Conservation (phyloP, 768 basidiomycete genomes). For the Sutorius australiensis region DNA sequence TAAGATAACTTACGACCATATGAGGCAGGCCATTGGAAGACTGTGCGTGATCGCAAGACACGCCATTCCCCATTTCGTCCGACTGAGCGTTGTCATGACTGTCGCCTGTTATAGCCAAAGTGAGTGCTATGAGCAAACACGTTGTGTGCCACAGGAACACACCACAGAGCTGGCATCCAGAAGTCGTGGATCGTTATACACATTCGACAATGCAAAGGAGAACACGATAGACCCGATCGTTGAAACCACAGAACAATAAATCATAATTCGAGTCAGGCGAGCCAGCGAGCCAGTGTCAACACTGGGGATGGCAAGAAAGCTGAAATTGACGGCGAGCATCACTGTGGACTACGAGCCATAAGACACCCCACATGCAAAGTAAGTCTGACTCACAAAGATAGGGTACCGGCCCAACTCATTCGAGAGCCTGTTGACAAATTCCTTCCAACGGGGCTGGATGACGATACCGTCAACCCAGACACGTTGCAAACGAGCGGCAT, state of each 20-base stretch:
- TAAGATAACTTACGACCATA: too few species aligned
- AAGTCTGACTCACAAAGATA: constrained; percentile 3
- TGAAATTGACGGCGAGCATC: constrained; percentile 15
- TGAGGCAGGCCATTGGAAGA: too few species aligned
- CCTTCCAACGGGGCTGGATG: constrained; percentile 13
- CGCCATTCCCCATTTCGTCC: not conserved
- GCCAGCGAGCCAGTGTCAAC: not conserved
- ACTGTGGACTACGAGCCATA: constrained; percentile 12
- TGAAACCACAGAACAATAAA: constrained; percentile 12
- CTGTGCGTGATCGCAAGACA: too few species aligned
- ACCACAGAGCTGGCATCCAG: constrained; percentile 4
- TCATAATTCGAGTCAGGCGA: not conserved
- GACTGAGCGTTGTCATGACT: constrained; percentile 2
- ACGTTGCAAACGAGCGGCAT: constrained; percentile 12
- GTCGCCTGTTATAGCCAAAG: not conserved
- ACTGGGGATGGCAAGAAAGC: constrained; percentile 13
- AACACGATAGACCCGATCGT: constrained; percentile 15
- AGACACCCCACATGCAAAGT: not conserved
- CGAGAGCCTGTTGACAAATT: constrained; percentile 5
- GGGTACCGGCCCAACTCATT: constrained; percentile 9
- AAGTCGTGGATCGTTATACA: constrained; percentile 11
- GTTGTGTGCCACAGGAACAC: not conserved
- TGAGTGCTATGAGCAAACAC: not conserved
- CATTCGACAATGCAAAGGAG: constrained; percentile 10
- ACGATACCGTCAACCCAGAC: constrained; percentile 14